These are phyloP conservation scores for Davidsoniella australis DNA, from an alignment of 2,329 filamentous ascomycete species.

Conservation along the genomic window DNA sequence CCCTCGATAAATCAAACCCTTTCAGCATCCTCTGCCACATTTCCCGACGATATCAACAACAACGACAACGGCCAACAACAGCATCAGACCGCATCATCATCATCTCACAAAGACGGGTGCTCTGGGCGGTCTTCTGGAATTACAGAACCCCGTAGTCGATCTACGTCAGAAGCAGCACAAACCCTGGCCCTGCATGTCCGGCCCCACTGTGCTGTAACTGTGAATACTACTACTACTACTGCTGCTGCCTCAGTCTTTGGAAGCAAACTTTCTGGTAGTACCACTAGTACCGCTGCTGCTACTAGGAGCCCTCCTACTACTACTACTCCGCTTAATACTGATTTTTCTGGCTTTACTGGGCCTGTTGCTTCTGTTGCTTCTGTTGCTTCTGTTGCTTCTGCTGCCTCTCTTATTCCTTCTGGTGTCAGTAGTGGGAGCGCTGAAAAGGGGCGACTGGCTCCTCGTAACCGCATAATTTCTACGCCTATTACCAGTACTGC, in stretches of 20 bases:
- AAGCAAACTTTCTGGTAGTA: not conserved
- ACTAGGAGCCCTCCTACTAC: not conserved
- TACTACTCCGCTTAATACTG: not conserved
- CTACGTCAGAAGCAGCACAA: constrained; percentile 10
- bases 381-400: too few species aligned
- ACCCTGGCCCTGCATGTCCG: not conserved
- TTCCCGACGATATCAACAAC: not conserved
- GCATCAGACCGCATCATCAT: not conserved
- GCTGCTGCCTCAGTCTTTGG: not conserved
- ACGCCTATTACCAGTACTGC: not conserved
- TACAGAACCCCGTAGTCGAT: constrained; percentile 2
- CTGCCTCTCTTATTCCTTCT: not conserved
- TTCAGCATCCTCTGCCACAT: too few species aligned
- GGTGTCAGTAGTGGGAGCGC: not conserved
- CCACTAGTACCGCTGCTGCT: not conserved
- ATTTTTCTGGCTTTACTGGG: too few species aligned
- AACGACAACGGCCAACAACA: not conserved
- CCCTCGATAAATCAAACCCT: too few species aligned
- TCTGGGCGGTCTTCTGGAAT: too few species aligned
- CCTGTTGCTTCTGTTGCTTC: not conserved
- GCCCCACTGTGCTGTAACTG: constrained; percentile 5
- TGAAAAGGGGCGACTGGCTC: too few species aligned
- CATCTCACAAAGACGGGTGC: not conserved
- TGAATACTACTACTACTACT: not conserved
- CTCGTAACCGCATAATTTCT: too few species aligned